These are phyloP conservation scores for Trichophaea hybrida DNA, from an alignment of 2,329 filamentous ascomycete species.

Conservation along the genomic window DNA sequence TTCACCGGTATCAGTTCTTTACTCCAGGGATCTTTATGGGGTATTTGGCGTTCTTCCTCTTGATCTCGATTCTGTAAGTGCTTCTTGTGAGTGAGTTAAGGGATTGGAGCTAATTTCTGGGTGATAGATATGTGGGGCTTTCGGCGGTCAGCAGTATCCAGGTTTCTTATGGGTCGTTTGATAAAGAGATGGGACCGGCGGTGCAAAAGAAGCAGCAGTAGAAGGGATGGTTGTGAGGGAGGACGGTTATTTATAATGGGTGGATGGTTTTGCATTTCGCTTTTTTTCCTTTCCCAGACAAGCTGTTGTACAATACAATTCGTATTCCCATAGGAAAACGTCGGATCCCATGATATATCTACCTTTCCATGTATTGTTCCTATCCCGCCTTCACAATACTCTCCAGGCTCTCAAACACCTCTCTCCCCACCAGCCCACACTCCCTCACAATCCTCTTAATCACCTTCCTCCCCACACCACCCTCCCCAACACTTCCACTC, in stretches of 20 bases:
- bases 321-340: neutral
- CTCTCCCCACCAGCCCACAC: constrained; percentile 66
- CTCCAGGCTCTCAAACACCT: constrained; percentile 70
- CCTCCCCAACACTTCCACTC: constrained; percentile 67
- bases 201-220: constrained; percentile 69
- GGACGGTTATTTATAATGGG: neutral
- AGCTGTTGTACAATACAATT: neutral
- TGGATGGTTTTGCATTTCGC: constrained; percentile 2
- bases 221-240: constrained; percentile 19
- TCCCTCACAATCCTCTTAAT: constrained; percentile 62
- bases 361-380: neutral
- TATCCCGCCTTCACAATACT: constrained; percentile 42
- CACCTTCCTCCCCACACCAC: constrained; percentile 62
- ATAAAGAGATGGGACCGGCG: constrained; percentile 84
- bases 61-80: constrained; percentile 52
- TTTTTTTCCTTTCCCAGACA: neutral
- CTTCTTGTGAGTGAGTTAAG: constrained; percentile 10
- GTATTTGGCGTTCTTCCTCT: constrained; percentile 52
- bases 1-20: constrained; percentile 91
- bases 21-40: constrained; percentile 86
- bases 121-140: constrained; percentile 49
- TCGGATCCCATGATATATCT: neutral
- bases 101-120: constrained; percentile 1
- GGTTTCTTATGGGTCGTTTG: constrained; percentile 87
- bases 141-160: constrained; percentile 64